Conservation (phyloP, 106 monocot species). For the Narthecium ossifragum region DNA sequence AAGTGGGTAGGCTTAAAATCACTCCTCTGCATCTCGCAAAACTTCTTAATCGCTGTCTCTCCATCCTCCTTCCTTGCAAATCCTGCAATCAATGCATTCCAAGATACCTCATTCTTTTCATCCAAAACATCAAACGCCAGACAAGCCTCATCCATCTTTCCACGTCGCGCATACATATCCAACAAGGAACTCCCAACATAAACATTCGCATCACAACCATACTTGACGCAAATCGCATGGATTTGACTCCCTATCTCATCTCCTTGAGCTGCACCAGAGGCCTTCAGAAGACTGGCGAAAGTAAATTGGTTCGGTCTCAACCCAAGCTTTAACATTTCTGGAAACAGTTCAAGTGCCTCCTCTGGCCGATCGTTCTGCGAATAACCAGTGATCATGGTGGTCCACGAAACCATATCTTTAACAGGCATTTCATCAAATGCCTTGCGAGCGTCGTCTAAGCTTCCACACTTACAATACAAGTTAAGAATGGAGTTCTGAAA, state of each 20-base stretch:
- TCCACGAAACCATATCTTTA: slow-evolving; percentile 21
- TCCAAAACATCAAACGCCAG: slow-evolving; percentile 16
- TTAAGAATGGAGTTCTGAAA: slow-evolving; percentile 17
- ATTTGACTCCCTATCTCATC: slow-evolving; percentile 7
- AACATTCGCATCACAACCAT: slow-evolving; percentile 15
- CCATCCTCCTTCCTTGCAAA: slow-evolving; percentile 14
- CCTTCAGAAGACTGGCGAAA: slow-evolving; percentile 26
- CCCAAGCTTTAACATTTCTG: slow-evolving; percentile 11
- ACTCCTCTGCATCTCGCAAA: slow-evolving; percentile 26
- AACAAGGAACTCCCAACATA: slow-evolving; percentile 28
- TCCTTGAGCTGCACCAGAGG: slow-evolving; percentile 4
- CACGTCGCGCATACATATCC: slow-evolving; percentile 28
- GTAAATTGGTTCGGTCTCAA: slow-evolving; percentile 23
- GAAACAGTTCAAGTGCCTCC: slow-evolving; percentile 16
- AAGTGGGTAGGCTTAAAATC: slow-evolving; percentile 24
- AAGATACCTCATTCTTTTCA: slow-evolving; percentile 23
- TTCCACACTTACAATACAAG: slow-evolving; percentile 26
- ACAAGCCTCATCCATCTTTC: slow-evolving; percentile 22
- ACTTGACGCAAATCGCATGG: slow-evolving; percentile 16
- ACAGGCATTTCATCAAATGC: slow-evolving; percentile 26
- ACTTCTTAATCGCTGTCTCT: slow-evolving; percentile 12
- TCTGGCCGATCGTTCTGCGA: slow-evolving; percentile 17
- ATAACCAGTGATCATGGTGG: slow-evolving; percentile 23
- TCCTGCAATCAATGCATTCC: slow-evolving; percentile 41
- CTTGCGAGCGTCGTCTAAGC: slow-evolving; percentile 20